A percentile compares a stretch with the other conserved stretches of the same genome.
Conservation (phyloP, 768 basidiomycete species). For the Termitomyces sp. region DNA sequence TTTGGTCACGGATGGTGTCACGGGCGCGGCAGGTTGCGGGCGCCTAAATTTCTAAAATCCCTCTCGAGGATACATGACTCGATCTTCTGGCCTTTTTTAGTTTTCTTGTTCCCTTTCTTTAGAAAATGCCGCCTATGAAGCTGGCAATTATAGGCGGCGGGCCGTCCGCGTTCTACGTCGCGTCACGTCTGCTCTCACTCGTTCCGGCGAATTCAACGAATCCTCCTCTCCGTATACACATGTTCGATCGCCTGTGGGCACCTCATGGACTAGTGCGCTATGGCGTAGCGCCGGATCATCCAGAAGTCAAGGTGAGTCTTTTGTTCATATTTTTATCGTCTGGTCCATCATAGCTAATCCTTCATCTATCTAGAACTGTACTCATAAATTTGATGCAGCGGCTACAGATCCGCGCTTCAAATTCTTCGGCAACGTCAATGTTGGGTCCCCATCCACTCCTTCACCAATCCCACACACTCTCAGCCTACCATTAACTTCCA, state of each 20-base stretch:
- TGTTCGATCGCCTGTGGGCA: conserved; percentile 92
- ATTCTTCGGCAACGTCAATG: conserved; percentile 90
- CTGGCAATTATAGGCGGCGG: conserved; percentile 92
- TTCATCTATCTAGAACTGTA: conserved; percentile 71
- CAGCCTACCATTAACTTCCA: conserved; percentile 54
- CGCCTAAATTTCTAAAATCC: conserved; percentile 1
- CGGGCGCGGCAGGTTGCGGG: background rate
- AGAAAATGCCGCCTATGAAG: conserved; percentile 43
- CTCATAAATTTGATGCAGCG: conserved; percentile 86
- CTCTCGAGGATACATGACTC: background rate
- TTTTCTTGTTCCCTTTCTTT: background rate
- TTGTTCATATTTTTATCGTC: background rate
- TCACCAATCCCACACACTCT: conserved; percentile 51
- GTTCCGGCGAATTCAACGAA: conserved; percentile 32
- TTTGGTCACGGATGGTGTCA: too few relatives aligned
- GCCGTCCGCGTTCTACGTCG: conserved; percentile 95
- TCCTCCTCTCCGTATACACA: conserved; percentile 54
- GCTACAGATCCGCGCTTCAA: conserved; percentile 78
- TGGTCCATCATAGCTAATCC: conserved; percentile 1
- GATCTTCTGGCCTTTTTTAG: background rate
- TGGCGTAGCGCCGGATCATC: conserved; percentile 97
- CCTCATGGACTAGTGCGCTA: conserved; percentile 95
- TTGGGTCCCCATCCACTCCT: conserved; percentile 32
- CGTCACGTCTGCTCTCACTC: conserved; percentile 75
- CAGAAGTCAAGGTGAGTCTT: conserved; percentile 84